Evolutionary conservation across 192 early-diverging fungal species (phyloP).

Genomic region (Umbelopsis ramanniana): DNA sequence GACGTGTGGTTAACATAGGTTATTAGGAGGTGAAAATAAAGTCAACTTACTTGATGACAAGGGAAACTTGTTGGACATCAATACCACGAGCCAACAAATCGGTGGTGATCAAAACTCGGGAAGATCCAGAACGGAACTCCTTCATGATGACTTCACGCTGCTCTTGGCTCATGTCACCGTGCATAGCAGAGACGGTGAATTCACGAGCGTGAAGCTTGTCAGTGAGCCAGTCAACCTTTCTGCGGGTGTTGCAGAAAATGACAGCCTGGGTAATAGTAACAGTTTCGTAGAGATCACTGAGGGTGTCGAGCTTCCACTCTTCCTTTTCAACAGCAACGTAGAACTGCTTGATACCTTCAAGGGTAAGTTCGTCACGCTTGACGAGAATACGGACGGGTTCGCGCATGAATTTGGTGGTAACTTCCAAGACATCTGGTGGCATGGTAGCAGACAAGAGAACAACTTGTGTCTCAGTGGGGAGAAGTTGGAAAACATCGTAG

Average conservation of each 20-base stretch:
- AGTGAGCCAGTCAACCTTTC: conserved; percentile 98
- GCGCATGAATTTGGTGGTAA: conserved; percentile 97
- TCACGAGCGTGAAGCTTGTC: conserved; percentile 96
- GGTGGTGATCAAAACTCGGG: conserved; percentile 96
- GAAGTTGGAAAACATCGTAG: conserved; percentile 89
- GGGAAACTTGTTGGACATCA: conserved; percentile 98
- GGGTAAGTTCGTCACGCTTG: conserved; percentile 98
- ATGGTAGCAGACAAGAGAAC: conserved; percentile 92
- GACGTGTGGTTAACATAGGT: too few relatives aligned
- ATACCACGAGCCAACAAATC: conserved; percentile 99
- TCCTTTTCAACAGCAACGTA: conserved; percentile 97
- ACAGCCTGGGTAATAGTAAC: conserved; percentile 98
- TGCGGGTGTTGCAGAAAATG: conserved; percentile 96
- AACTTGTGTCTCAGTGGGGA: conserved; percentile 92
- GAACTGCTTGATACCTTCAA: conserved; percentile 99
- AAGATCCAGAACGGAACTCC: conserved; percentile 90
- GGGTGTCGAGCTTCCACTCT: conserved; percentile 98
- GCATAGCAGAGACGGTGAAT: conserved; percentile 98
- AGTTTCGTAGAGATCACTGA: conserved; percentile 97
- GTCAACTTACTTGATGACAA: conserved; percentile 85
- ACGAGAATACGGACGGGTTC: conserved; percentile 95
- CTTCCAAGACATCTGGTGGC: conserved; percentile 93
- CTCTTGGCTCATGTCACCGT: conserved; percentile 99
- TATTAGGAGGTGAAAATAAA: too few relatives aligned
- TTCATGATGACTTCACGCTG: conserved; percentile 98